These are phyloP conservation scores for Diplodia corticola DNA, from an alignment of 2,329 filamentous ascomycete species.

Conservation along the genomic window DNA sequence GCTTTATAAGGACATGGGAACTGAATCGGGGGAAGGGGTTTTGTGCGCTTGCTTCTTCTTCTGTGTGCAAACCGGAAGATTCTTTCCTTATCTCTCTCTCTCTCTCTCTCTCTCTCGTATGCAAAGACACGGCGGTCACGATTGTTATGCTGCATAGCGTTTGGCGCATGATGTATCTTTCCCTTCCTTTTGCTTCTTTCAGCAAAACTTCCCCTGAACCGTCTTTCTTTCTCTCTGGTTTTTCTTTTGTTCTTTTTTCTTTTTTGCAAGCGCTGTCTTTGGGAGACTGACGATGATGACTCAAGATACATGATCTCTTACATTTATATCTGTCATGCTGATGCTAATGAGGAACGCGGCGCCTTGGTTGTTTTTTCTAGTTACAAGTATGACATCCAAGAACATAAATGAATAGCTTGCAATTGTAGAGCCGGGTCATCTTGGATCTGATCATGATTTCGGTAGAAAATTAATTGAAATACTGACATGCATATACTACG, in stretches of 20 bases:
- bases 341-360: neutral
- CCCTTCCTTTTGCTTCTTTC: neutral
- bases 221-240: neutral
- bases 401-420: neutral
- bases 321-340: neutral
- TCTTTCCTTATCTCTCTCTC: neutral
- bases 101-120: neutral
- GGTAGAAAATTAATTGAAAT: too few species aligned
- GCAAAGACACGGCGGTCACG: neutral
- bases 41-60: neutral
- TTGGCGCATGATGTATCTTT: neutral
- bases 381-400: neutral
- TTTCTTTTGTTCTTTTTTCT: neutral
- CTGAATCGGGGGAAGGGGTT: neutral
- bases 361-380: neutral
- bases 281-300: neutral
- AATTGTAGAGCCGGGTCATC: neutral
- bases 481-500: too few species aligned
- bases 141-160: conserved; percentile 20
- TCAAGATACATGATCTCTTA: neutral
- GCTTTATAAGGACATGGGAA: neutral
- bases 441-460: too few species aligned
- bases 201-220: neutral
- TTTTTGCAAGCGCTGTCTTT: neutral
- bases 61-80: neutral